A percentile compares a stretch with the other conserved stretches of the same genome.
phyloP scores from a whole-genome alignment of 1,284 basidiomycete genomes.

The Fomitiporia mediterranea region DNA sequence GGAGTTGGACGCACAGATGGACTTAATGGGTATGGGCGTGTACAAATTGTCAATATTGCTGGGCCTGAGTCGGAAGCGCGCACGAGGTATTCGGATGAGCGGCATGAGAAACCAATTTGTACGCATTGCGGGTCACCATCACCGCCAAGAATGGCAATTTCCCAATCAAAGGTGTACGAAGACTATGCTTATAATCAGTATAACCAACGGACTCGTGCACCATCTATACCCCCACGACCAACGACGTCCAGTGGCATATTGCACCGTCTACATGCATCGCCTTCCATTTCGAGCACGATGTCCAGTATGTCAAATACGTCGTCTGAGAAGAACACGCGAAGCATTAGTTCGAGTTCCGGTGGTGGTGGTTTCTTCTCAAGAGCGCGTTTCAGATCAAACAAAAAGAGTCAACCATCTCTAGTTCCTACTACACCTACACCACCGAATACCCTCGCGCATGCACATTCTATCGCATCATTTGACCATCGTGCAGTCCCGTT shows the following conservation, averaged over 20 bases:
- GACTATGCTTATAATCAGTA: background rate
- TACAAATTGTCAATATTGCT: background rate
- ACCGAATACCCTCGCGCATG: background rate
- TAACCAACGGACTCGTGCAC: background rate
- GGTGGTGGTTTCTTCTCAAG: constrained; percentile 2
- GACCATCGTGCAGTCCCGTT: background rate
- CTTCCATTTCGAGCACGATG: background rate
- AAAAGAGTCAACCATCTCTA: background rate
- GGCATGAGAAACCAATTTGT: background rate
- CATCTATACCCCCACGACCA: background rate
- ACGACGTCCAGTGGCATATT: too few relatives aligned
- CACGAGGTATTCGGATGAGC: background rate
- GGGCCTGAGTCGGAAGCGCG: background rate
- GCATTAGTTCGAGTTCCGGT: too few relatives aligned
- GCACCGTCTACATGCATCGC: background rate
- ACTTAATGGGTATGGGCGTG: background rate
- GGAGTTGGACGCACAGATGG: background rate
- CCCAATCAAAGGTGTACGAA: too few relatives aligned
- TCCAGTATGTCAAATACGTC: background rate
- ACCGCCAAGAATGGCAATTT: too few relatives aligned
- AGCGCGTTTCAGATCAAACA: background rate
- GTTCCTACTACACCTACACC: background rate
- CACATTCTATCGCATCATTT: too few relatives aligned
- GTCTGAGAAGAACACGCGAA: background rate
- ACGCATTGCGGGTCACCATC: too few relatives aligned